A percentile compares a stretch with the other conserved stretches of the same genome.
phyloP scores from a whole-genome alignment of 2,329 filamentous ascomycete species.

The Biscogniauxia mediterranea region DNA sequence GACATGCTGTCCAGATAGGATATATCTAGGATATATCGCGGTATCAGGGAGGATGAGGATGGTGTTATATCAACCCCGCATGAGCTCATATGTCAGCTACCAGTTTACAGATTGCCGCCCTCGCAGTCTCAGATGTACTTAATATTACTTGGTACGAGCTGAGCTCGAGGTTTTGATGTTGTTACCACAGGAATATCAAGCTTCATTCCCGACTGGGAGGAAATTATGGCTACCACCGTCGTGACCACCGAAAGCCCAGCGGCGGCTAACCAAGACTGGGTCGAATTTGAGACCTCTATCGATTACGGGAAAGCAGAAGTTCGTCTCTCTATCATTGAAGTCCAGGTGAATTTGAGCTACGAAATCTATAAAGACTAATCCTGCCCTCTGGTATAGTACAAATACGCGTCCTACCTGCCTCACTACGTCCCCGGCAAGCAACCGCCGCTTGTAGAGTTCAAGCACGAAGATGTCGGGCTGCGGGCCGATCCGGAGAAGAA shows the following conservation, averaged over 20 bases:
- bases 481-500: slow-evolving; percentile 12
- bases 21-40: background rate
- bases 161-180: background rate
- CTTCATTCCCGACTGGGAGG: background rate
- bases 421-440: slow-evolving; percentile 13
- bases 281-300: slow-evolving; percentile 11
- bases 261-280: background rate
- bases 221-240: background rate
- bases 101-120: background rate
- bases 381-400: slow-evolving; percentile 4
- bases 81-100: background rate
- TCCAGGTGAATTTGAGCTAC: no score
- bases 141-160: background rate
- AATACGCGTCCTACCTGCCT: slow-evolving; percentile 8
- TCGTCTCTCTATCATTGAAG: background rate
- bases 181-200: background rate
- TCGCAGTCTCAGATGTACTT: background rate
- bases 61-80: slow-evolving; percentile 6
- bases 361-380: background rate
- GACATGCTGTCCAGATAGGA: background rate
- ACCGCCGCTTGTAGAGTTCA: slow-evolving; percentile 7
- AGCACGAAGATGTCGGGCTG: slow-evolving; percentile 8
- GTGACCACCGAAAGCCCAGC: background rate
- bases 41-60: background rate
- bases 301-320: slow-evolving; percentile 9